Evolutionary conservation across 1,139 yeast genomes (phyloP), one percentile per base, ranked within the genome.

Genomic region (Diutina pseudorugosa): DNA sequence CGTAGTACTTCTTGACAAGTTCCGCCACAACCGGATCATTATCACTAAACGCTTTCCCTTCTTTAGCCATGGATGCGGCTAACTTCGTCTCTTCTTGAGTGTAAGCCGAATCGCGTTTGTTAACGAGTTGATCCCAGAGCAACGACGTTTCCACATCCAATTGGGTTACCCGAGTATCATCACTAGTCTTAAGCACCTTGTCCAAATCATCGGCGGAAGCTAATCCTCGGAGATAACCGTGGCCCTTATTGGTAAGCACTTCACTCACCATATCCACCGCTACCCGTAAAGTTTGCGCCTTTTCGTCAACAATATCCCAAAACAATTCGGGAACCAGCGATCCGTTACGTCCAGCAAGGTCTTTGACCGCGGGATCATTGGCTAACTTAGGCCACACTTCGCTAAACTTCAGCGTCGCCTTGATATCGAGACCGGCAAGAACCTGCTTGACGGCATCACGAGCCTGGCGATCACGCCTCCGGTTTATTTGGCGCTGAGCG

Each of bases 271-370:
- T 11, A 4, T 43, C 47, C 30, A 43, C 49, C 5, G 49, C 20
- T 19, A 45, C 40, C 14, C 30, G 30, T 11, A 45, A 9, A 2
- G 40, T 27, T 27, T 45, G 49, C 2, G 21, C 20, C 8, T 18
- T 80, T 53, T 79, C 84, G 59, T 85, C 91, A 2, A 85, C 75
- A 0, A 77, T 63, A 63, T 91, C 96, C 80, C 89, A 79, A 60
- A 86, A 88, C 48, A 88, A 67, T 56, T 90, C 96, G 41, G 85
- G 62, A 0, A 96, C 86, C 1, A 82, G 75, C 0, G 97, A 89
- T 0, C 97, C 97, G 47, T 80, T 74, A 55, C 91, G 75, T 0
- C 95, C 96, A 55, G 90, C 75, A 47, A 89, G 60, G 21, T 76
- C 80, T 16, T 77, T 63, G 61, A 85, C 89, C 18, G 81, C 69